Base-by-base conservation (phyloP, 2,329 filamentous ascomycete species). In the Teratosphaeriaceae sp. region DNA sequence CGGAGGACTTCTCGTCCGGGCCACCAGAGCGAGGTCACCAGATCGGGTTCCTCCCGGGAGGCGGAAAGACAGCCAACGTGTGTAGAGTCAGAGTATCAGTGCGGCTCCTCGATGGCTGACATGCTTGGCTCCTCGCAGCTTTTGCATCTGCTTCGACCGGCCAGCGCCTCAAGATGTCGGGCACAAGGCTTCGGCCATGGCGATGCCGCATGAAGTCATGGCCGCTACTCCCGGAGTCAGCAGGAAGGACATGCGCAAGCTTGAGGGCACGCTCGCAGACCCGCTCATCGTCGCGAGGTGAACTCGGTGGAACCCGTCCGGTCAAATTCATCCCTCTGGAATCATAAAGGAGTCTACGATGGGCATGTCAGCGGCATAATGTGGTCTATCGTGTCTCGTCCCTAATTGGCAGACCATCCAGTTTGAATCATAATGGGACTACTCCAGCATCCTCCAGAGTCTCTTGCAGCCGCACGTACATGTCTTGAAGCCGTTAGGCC, bases 131-230 rank as follows among this genome's bases (percentile, higher is more conserved):
- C n/a, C n/a, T n/a, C n/a, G n/a, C n/a, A n/a, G 40, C 16, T 41
- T 45, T 29, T 45, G 43, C 30, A 45, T 45, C 38, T 45, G 40
- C 43, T 45, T 45, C 30, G 43, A 45, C 21, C 43, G 40, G 38
- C 26, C 39, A 4, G 19, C 31, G 26, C 39, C 39, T 5, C 16
- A 34, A 16, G 39, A 42, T 23, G 31, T 42, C 27, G 39, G 39
- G 18, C 34, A 42, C 39, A 42, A 42, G 27, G 39, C 39, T 8
- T 23, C 26, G 20, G 39, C 26, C 12, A 21, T 15, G 27, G 29
- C 16, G 7, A 42, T 42, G 22, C 39, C 39, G 29, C 39, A 42
- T 18, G 39, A 42, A 27, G 39, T 20, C 6, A 42, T 42, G 39
- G 39, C 39, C 12, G 39, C 39, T 13, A 42, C 39, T 24, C 12